Base-by-base conservation (phyloP, 805 yeast genomes). In the Candida tibetensis region DNA sequence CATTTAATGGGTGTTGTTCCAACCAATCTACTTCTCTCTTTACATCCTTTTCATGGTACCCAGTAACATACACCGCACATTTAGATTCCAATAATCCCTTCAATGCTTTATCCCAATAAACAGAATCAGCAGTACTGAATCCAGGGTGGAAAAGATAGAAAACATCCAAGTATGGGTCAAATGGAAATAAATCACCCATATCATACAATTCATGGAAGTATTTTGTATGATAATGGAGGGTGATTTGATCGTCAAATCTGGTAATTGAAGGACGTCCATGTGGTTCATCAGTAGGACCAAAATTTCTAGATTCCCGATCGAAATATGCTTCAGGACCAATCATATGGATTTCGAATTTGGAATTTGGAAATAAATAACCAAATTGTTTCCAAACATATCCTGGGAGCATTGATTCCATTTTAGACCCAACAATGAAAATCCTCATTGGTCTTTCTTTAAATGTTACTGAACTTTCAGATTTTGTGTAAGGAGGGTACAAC, bases 111-210 rank as follows among this genome's bases (percentile, higher is more conserved):
- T 77, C 77, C 97, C 98, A 91, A 55, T 79, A 77, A 42, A 82
- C 82, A 16, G 82, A 71, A 53, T 87, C 95, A 10, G 86, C 85
- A 5, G 93, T 84, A 14, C 87, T 82, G 55, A 89, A 77, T 28
- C 96, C 96, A 3, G 99, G 98, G 60, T 91, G 98, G 84, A 91
- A 93, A 37, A 86, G 72, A 76, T 88, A 89, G 64, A 93, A 93
- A 18, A 80, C 79, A 59, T 93, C 99, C 58, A 87, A 75, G 62
- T 91, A 93, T 31, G 99, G 99, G 61, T 93, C 99, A 61, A 90
- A 93, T 4, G 99, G 99, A 81, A 88, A 87, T 60, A 93, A 86
- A 64, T 91, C 97, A 53, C 90, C 93, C 34, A 87, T 82, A 53
- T 89, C 89, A 64, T 93, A 95, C 44, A 85, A 72, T 28, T 85